A percentile compares a stretch with the other conserved stretches of the same genome.
Evolutionary conservation across 192 early-diverging fungal species (phyloP).

Genomic region (Funneliformis geosporum): DNA sequence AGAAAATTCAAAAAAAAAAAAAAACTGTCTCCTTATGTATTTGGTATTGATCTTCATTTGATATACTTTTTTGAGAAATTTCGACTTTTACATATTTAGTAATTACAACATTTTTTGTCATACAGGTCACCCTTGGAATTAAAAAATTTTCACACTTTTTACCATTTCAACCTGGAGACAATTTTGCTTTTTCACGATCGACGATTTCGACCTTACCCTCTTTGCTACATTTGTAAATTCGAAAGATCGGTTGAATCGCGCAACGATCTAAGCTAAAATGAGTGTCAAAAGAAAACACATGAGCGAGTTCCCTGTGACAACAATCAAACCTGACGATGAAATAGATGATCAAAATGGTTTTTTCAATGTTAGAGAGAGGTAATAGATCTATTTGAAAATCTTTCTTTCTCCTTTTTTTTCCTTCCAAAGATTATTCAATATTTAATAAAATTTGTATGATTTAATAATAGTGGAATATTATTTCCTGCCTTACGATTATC

Average conservation of each 20-base stretch:
- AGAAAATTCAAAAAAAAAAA: no score
- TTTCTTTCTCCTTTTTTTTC: no score
- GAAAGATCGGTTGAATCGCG: background rate
- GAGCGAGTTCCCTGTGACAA: background rate
- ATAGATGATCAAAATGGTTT: background rate
- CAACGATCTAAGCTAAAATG: background rate
- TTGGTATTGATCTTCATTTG: background rate
- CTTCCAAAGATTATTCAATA: no score
- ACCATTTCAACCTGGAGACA: no score
- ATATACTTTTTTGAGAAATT: background rate
- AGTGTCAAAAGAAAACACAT: background rate
- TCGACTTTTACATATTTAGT: background rate
- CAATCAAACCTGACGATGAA: background rate
- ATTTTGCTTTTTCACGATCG: background rate
- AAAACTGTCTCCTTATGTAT: background rate
- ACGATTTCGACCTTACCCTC: background rate
- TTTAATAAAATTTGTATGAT: background rate
- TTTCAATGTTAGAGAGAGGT: background rate
- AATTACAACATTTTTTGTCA: no score
- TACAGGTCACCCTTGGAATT: background rate
- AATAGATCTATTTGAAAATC: background rate
- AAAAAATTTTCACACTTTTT: background rate
- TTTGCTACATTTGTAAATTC: background rate
- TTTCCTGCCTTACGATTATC: constrained; percentile 45
- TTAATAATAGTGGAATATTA: constrained; percentile 39